Base-by-base conservation (phyloP, 176 grass and related monocot species). In the Carex pumila region DNA sequence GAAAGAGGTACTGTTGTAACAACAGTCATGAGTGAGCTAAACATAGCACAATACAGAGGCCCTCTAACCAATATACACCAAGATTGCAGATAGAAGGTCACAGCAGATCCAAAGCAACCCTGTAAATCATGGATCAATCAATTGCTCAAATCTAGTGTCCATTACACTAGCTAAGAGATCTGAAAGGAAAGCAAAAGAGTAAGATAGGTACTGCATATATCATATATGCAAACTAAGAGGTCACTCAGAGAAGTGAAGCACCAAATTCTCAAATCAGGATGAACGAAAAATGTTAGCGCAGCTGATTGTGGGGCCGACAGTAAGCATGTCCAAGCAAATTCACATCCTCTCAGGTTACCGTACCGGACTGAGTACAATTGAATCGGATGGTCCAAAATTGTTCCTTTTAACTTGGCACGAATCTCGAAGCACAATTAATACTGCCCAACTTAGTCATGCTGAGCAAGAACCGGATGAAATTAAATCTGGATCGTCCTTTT, bases 31-130 rank as follows among this genome's bases (percentile, higher is more conserved):
- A 92, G 86, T 1, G 93, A 90, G 81, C 84, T 90, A 86, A 94
- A 94, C 90, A 92, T 92, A 39, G 90, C 93, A 4, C 90, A 90
- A 89, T 87, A 94, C 32, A 94, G 90, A 52, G 93, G 90, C 0
- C 93, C 88, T 76, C 82, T 79, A 37, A 89, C 86, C 1, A 90
- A 83, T 56, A 92, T 90, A 80, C 78, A 78, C 93, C 93, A 94
- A 11, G 90, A 92, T 84, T 92, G 90, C 49, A 95, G 87, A 87
- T 87, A 94, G 67, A 90, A 92, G 4, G 82, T 85, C 58, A 94
- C 90, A 81, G 86, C 86, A 9, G 93, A 92, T 73, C 88, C 93
- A 4, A 88, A 53, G 15, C 36, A 85, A 6, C 92, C 92, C 92
- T 94, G 86, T 58, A 9, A 2, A 1, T 7, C 1, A 15, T 21